Conservation (phyloP, 2,329 filamentous ascomycete species). For the Rhynchosporium graminicola region DNA sequence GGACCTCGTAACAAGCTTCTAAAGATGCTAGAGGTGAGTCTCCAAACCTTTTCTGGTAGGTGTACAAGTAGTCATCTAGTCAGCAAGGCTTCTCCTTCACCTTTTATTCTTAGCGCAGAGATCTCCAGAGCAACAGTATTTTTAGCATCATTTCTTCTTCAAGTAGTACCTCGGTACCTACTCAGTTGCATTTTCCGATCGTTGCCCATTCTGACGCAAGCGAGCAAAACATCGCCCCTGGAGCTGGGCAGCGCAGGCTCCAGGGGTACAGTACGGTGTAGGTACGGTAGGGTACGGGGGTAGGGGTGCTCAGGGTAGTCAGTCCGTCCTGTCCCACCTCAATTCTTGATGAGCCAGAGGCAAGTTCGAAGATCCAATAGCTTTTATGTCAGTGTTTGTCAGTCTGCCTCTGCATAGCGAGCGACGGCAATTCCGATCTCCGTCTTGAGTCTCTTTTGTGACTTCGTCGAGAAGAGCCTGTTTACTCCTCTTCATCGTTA, state of each 20-base stretch:
- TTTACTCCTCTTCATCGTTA: conserved; percentile 8
- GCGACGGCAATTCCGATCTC: neutral
- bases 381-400: neutral
- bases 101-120: too few relatives aligned
- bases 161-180: too few relatives aligned
- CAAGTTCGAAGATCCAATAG: conserved; percentile 1
- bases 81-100: too few relatives aligned
- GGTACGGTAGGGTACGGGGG: conserved; percentile 6
- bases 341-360: conserved; percentile 15
- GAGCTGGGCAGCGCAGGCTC: neutral
- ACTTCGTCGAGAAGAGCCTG: neutral
- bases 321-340: neutral
- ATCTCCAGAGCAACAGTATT: conserved; percentile 15
- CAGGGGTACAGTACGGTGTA: conserved; percentile 4
- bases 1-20: conserved; percentile 1
- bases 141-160: conserved; percentile 9
- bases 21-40: neutral
- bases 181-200: conserved; percentile 5
- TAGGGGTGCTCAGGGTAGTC: neutral
- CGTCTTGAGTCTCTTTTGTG: neutral
- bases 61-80: neutral
- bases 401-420: neutral
- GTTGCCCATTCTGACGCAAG: neutral
- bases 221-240: too few relatives aligned
- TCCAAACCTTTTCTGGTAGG: too few relatives aligned